Evolutionary conservation across 208 protist species (phyloP).

Genomic region (Trypanosoma lewisi): DNA sequence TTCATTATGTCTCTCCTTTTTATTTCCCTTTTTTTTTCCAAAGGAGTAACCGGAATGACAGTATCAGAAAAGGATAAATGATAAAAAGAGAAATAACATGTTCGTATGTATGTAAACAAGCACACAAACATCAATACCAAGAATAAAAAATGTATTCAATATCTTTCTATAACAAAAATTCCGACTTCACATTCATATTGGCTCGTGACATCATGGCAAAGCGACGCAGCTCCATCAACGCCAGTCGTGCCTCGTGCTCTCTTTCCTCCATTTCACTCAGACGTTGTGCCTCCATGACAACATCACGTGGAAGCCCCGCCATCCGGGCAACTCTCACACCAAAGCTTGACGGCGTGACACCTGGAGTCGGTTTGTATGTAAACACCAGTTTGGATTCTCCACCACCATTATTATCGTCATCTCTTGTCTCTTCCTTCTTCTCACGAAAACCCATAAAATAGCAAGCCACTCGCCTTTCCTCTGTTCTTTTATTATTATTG

Average conservation of each 20-base stretch:
- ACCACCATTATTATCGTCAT: too few relatives aligned
- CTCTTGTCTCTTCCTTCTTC: constrained; percentile 88
- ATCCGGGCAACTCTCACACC: constrained; percentile 87
- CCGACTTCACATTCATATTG: too few relatives aligned
- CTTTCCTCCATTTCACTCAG: constrained; percentile 52
- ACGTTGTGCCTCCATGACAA: constrained; percentile 57
- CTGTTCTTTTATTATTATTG: neutral
- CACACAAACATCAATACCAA: constrained; percentile 30
- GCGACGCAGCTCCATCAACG: constrained; percentile 25
- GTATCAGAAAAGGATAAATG: constrained; percentile 37
- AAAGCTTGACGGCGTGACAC: constrained; percentile 89
- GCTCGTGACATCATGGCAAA: constrained; percentile 8
- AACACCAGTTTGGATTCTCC: constrained; percentile 51
- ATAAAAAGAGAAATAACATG: constrained; percentile 16
- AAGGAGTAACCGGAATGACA: too few relatives aligned
- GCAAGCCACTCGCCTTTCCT: constrained; percentile 44
- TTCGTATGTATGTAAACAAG: too few relatives aligned
- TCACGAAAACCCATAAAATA: constrained; percentile 85
- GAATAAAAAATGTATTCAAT: too few relatives aligned
- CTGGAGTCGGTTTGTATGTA: constrained; percentile 78
- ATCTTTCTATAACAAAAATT: too few relatives aligned
- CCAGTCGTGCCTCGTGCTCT: constrained; percentile 31
- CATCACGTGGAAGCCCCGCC: constrained; percentile 67
- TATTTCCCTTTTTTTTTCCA: constrained; percentile 2
- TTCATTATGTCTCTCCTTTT: neutral